Evolutionary conservation across 1,139 yeast genomes (phyloP), one percentile per base, ranked within the genome.

Genomic region (Pichiaceae sp.): DNA sequence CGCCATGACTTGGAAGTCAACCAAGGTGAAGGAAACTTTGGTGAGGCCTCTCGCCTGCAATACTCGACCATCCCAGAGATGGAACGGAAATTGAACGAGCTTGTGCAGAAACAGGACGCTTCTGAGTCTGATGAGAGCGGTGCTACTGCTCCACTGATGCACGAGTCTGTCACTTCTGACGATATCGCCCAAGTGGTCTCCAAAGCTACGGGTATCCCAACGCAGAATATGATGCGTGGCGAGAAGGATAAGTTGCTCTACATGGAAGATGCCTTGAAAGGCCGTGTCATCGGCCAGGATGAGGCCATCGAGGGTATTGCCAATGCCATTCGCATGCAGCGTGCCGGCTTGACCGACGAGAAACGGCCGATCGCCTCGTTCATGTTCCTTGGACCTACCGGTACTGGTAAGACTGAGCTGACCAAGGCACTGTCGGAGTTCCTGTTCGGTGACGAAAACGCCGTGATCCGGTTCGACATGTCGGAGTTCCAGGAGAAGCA

Each of bases 401-500:
- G 98, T 62, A 89, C 96, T 0, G 98, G 98, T 62, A 91, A 91
- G 60, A 91, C 98, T 0, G 96, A 89, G 57, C 69, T 91, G 38
- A 87, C 97, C 6, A 91, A 91, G 58, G 78, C 93, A 0, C 70
- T 91, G 42, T 96, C 97, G 1, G 87, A 86, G 50, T 91, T 91
- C 50, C 63, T 91, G 48, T 91, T 91, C 60, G 91, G 87, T 53
- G 91, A 89, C 57, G 87, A 84, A 50, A 70, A 76, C 33, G 75
- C 95, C 5, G 89, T 91, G 21, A 75, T 87, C 25, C 70, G 97
- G 48, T 89, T 91, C 57, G 98, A 91, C 58, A 91, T 91, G 97
- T 84, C 95, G 18, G 98, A 91, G 58, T 91, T 89, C 59, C 97
- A 89, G 62, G 98, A 91, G 56, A 83, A 84, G 56, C 96, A 87